Evolutionary conservation across 1,139 yeast genomes (phyloP), one percentile per base, ranked within the genome.

Genomic region (Blastobotrys raffinosifermentans): DNA sequence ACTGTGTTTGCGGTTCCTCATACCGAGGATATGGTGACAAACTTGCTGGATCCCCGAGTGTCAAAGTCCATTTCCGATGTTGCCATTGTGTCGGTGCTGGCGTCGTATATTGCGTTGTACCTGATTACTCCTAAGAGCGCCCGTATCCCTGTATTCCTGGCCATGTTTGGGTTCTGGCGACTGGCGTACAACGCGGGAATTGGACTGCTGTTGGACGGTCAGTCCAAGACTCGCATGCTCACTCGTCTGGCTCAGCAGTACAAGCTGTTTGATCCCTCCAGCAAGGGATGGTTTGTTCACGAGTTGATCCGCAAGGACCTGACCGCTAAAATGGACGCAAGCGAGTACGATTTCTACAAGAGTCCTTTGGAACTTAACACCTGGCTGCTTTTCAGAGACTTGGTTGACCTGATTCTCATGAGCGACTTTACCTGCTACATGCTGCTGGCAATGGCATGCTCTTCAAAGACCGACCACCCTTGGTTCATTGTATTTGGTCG

Each of bases 11-110:
- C 62, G 14, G 91, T 84, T 4, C 94, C 94, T 2, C 75, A 75
- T 49, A 85, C 95, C 18, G 83, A 80, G 53, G 95, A 85, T 56
- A 84, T 85, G 94, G 83, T 85, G 22, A 71, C 86, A 48, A 80
- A 93, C 1, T 64, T 85, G 36, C 78, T 85, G 51, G 93, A 84
- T 61, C 94, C 94, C 1, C 69, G 79, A 2, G 62, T 83, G 36
- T 70, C 74, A 36, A 86, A 85, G 57, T 79, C 91, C 1, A 61
- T 74, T 40, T 72, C 80, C 35, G 95, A 85, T 54, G 48, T 73
- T 16, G 49, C 72, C 25, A 83, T 84, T 41, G 72, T 82, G 23
- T 43, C 64, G 4, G 60, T 76, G 2, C 63, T 85, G 35, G 47
- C 67, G 2, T 60, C 72, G 4, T 82, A 81, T 52, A 66, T 73